These are phyloP conservation scores for Chloris gayana DNA, from an alignment of 176 grass and related monocot species.

Conservation along the genomic window DNA sequence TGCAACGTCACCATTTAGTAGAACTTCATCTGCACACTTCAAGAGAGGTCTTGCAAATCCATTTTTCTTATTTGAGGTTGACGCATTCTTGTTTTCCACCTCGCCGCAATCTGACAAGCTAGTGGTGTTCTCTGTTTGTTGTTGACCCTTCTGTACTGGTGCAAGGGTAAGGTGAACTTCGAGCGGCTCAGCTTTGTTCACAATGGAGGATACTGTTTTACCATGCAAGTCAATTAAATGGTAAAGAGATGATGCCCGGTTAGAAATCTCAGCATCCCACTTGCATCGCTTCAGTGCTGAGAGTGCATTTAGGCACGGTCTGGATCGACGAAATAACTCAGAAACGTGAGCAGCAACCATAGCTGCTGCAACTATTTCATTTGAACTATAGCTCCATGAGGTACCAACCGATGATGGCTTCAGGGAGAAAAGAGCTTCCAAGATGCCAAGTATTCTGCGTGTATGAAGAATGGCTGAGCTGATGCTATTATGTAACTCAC, in stretches of 20 bases:
- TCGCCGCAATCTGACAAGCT: too few relatives aligned
- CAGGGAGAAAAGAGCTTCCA: conserved; percentile 99
- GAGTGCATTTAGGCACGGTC: conserved; percentile 88
- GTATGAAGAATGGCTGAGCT: conserved; percentile 84
- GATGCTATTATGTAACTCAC: conserved; percentile 74
- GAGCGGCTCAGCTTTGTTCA: conserved; percentile 96
- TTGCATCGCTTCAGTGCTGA: conserved; percentile 83
- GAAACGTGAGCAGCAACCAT: conserved; percentile 99
- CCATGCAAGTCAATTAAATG: conserved; percentile 97
- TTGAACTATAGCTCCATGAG: conserved; percentile 98
- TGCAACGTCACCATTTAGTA: conserved; percentile 53
- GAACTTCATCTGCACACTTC: conserved; percentile 51
- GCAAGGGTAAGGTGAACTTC: conserved; percentile 69
- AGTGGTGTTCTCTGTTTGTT: conserved; percentile 24
- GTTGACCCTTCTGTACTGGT: conserved; percentile 59
- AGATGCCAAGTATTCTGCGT: conserved; percentile 87
- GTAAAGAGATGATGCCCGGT: conserved; percentile 90
- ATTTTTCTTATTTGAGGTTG: conserved; percentile 47
- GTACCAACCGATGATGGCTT: conserved; percentile 99
- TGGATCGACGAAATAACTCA: conserved; percentile 88
- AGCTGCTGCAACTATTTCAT: conserved; percentile 98
- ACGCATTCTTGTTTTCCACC: neutral
- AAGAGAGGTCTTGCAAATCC: conserved; percentile 49
- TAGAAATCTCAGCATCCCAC: conserved; percentile 85
- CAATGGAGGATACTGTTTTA: conserved; percentile 95